Conservation (phyloP, 2,329 filamentous ascomycete species). For the Rugonectria rugulosa region DNA sequence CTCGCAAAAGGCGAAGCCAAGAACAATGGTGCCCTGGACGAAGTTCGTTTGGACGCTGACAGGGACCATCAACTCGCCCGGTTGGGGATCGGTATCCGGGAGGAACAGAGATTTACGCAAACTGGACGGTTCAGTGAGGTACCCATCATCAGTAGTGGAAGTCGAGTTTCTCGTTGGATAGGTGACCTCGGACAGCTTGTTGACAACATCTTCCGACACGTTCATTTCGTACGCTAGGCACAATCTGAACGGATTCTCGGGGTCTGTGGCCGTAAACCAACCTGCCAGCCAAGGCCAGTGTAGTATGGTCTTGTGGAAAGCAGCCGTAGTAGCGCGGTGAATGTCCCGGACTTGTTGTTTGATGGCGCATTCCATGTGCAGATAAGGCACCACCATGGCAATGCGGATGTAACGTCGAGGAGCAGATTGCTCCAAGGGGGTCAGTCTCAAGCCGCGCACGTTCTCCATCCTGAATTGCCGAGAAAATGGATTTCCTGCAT, state of each 20-base stretch:
- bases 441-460: conserved; percentile 16
- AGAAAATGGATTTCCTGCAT: not conserved
- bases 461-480: too few species aligned
- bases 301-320: conserved; percentile 16
- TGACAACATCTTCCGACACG: not conserved
- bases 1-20: conserved; percentile 30
- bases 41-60: conserved; percentile 21
- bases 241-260: not conserved
- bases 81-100: not conserved
- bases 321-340: not conserved
- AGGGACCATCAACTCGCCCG: conserved; percentile 3
- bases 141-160: not conserved
- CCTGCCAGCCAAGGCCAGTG: conserved; percentile 30
- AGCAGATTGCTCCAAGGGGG: conserved; percentile 25
- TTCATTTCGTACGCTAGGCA: conserved; percentile 17
- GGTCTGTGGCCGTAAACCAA: not conserved
- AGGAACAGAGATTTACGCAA: conserved; percentile 17
- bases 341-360: not conserved
- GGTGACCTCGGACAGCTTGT: not conserved
- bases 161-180: not conserved
- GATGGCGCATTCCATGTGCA: not conserved
- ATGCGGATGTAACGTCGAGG: conserved; percentile 26
- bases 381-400: conserved; percentile 18
- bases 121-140: not conserved
- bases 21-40: conserved; percentile 8